Conservation (phyloP, 1,284 basidiomycete genomes). For the Sporisorium iseilematis-ciliati region DNA sequence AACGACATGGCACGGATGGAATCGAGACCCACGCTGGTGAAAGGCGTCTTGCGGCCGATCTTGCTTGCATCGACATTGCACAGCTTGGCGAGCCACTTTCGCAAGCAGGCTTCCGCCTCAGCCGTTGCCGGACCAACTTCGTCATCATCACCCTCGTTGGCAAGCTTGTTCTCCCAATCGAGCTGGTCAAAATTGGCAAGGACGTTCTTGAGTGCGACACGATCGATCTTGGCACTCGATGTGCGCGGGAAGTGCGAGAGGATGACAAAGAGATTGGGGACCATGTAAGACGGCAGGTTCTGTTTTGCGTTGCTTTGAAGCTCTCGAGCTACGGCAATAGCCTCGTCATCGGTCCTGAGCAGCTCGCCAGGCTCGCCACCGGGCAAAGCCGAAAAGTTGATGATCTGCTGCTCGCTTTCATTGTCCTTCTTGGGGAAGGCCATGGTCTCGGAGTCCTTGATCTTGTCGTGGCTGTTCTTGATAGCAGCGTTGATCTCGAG, state of each 20-base stretch:
- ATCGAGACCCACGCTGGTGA: slow-evolving; percentile 66
- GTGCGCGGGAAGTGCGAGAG: slow-evolving; percentile 69
- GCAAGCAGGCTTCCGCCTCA: slow-evolving; percentile 42
- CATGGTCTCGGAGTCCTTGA: slow-evolving; percentile 67
- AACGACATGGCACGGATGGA: slow-evolving; percentile 68
- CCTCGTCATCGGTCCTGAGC: slow-evolving; percentile 55
- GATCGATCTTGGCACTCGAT: slow-evolving; percentile 70
- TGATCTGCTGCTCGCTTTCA: slow-evolving; percentile 62
- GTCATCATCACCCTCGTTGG: slow-evolving; percentile 35
- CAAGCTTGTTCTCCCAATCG: slow-evolving; percentile 63
- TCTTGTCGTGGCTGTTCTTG: slow-evolving; percentile 54
- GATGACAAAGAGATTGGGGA: slow-evolving; percentile 68
- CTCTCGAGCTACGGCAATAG: slow-evolving; percentile 50
- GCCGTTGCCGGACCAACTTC: slow-evolving; percentile 23
- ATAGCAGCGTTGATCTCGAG: slow-evolving; percentile 71
- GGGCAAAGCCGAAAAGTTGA: slow-evolving; percentile 68
- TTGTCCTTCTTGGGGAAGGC: slow-evolving; percentile 54
- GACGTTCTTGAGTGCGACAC: slow-evolving; percentile 65
- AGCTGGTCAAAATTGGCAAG: slow-evolving; percentile 59
- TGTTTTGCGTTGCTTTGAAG: slow-evolving; percentile 52
- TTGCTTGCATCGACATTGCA: slow-evolving; percentile 51
- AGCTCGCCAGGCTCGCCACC: slow-evolving; percentile 27
- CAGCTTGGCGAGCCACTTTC: slow-evolving; percentile 53
- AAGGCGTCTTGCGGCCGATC: slow-evolving; percentile 59
- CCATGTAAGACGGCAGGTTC: slow-evolving; percentile 67